Evolutionary conservation across 2,329 filamentous ascomycete genomes (phyloP).

Genomic region (Westerdykella ornata): DNA sequence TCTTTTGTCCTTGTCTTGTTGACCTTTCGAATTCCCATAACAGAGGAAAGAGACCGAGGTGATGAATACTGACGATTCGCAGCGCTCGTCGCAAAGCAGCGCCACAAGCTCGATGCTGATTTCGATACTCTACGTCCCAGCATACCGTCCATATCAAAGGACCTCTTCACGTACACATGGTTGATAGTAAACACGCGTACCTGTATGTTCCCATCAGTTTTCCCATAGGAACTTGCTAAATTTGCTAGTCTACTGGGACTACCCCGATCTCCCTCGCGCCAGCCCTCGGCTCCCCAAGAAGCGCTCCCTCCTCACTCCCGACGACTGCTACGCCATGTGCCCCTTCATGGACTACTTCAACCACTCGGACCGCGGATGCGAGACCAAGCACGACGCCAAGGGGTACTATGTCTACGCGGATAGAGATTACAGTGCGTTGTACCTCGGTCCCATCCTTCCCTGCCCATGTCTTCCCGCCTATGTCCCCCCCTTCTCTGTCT

Average conservation of each 20-base stretch:
- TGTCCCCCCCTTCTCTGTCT: neutral
- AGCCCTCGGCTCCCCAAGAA: slow-evolving; percentile 39
- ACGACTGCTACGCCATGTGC: slow-evolving; percentile 61
- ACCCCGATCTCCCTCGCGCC: slow-evolving; percentile 35
- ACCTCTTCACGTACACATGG: slow-evolving; percentile 52
- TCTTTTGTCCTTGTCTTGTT: slow-evolving; percentile 6
- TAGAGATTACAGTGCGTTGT: slow-evolving; percentile 43
- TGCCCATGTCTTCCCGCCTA: too few species aligned
- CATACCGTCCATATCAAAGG: slow-evolving; percentile 40
- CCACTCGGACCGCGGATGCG: slow-evolving; percentile 46
- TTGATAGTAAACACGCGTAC: slow-evolving; percentile 55
- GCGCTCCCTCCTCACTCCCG: slow-evolving; percentile 36
- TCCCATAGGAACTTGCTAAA: too few species aligned
- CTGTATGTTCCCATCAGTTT: slow-evolving; percentile 19
- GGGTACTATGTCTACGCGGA: slow-evolving; percentile 53
- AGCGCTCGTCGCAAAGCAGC: slow-evolving; percentile 51
- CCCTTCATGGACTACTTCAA: slow-evolving; percentile 71
- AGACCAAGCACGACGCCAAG: slow-evolving; percentile 45
- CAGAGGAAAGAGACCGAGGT: neutral
- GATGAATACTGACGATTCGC: slow-evolving; percentile 1
- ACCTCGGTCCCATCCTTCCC: too few species aligned
- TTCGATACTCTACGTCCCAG: slow-evolving; percentile 42
- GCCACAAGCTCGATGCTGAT: slow-evolving; percentile 46
- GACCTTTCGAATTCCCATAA: neutral
- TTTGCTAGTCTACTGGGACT: slow-evolving; percentile 52